Evolutionary conservation across 1,139 yeast genomes (phyloP).

Genomic region (Insectozyma bohioensis): DNA sequence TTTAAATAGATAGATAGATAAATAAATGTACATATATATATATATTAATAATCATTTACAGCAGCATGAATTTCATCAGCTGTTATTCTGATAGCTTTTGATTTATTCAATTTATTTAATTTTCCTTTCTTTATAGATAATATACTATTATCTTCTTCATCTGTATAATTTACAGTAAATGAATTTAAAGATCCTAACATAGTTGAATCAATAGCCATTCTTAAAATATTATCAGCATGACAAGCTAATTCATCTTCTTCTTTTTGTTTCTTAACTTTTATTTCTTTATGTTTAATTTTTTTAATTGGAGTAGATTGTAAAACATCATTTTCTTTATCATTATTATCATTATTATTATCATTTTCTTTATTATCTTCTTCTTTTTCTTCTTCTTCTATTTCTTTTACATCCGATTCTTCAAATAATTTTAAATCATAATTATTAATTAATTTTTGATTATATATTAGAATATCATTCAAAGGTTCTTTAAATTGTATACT

Average conservation of each 20-base stretch:
- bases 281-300: neutral
- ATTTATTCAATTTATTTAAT: conserved; percentile 16
- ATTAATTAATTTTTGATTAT: conserved; percentile 20
- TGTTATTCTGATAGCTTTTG: conserved; percentile 28
- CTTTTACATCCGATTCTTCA: conserved; percentile 8
- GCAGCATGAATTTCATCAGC: conserved; percentile 38
- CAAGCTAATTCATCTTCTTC: conserved; percentile 43
- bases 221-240: conserved; percentile 48
- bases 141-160: conserved; percentile 25
- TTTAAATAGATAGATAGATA: too few relatives aligned
- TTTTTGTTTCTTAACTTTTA: neutral
- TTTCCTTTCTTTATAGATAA: conserved; percentile 17
- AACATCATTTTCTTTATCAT: conserved; percentile 1
- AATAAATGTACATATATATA: too few relatives aligned
- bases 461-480: conserved; percentile 26
- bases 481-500: conserved; percentile 23
- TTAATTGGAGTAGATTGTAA: conserved; percentile 8
- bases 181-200: conserved; percentile 43
- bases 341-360: neutral
- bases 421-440: conserved; percentile 17
- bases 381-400: conserved; percentile 1
- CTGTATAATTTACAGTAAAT: conserved; percentile 29
- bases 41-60: conserved; percentile 3
- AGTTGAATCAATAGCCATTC: conserved; percentile 52
- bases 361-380: too few relatives aligned